Base-by-base conservation (phyloP, 2,329 filamentous ascomycete species). In the Cladosporium austrohemisphaericum region DNA sequence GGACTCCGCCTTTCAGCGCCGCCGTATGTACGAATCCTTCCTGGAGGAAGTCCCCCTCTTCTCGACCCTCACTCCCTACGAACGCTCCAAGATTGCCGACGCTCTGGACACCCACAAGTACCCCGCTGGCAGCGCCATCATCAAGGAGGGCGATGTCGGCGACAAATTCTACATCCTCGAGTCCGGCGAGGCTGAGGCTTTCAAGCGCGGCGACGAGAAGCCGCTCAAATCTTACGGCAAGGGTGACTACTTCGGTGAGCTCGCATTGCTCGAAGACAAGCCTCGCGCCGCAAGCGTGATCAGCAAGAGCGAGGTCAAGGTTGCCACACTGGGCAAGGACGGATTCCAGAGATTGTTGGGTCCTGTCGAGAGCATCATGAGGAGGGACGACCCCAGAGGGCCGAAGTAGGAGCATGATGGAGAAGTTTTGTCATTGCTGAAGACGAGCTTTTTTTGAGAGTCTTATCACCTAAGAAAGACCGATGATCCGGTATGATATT, bases 11-110 rank as follows among this genome's bases (percentile, higher is more conserved):
- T 97, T 96, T 74, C 88, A 94, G 61, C 87, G 92, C 50, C 85
- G 93, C 60, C 87, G 92, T 63, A 92, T 97, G 84, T 97, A 97
- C 71, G 93, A 98, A 72, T 88, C 84, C 59, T 97, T 98, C 76
- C 77, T 98, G 18, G 91, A 95, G 67, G 90, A 95, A 66, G 93
- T 97, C 2, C 88, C 89, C 0, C 77, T 97, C 23, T 80, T 98
- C 20, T 79, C 85, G 2, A 84, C 82, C 18, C 78, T 98, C 50
- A 95, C 91, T 36, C 79, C 87, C 0, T 97, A 97, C 68, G 93
- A 98, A 72, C 85, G 93, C 51, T 89, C 88, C 64, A 98, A 98
- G 76, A 96, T 98, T 67, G 92, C 93, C 53, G 93, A 97, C 70
- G 92, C 93, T 1, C 77, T 98, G 50, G 91, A 97, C 68, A 93